phyloP scores from a whole-genome alignment of 192 early-diverging fungal species.

The Dispira parvispora region DNA sequence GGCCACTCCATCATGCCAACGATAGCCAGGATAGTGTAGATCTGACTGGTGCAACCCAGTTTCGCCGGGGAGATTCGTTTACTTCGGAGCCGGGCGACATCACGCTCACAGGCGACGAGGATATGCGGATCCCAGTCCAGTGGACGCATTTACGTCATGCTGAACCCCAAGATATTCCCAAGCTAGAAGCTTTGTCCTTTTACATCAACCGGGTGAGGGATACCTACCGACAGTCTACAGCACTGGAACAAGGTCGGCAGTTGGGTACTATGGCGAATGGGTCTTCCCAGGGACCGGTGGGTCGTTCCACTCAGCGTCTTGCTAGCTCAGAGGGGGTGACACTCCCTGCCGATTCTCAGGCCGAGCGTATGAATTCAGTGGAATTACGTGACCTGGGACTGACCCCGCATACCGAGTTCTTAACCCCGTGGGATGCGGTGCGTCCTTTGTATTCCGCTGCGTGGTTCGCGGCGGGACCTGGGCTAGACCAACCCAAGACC shows the following conservation, averaged over 20 bases:
- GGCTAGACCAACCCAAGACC: too few species aligned
- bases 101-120: too few species aligned
- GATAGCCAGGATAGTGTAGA: neutral
- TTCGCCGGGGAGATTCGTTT: neutral
- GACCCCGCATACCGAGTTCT: slow-evolving; percentile 51
- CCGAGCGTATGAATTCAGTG: slow-evolving; percentile 12
- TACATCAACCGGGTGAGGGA: slow-evolving; percentile 3
- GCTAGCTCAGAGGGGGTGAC: too few species aligned
- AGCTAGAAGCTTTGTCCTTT: slow-evolving; percentile 3
- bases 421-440: slow-evolving; percentile 31
- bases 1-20: neutral
- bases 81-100: neutral
- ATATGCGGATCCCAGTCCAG: neutral
- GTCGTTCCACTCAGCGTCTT: neutral
- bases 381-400: slow-evolving; percentile 40
- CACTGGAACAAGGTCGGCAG: neutral
- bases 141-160: slow-evolving; percentile 7
- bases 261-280: neutral
- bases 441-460: neutral
- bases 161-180: slow-evolving; percentile 4
- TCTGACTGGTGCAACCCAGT: neutral
- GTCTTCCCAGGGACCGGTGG: neutral
- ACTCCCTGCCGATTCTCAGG: too few species aligned
- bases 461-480: too few species aligned
- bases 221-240: neutral